Conservation (phyloP, 306 rosid species). For the Glycyrrhiza uralensis region DNA sequence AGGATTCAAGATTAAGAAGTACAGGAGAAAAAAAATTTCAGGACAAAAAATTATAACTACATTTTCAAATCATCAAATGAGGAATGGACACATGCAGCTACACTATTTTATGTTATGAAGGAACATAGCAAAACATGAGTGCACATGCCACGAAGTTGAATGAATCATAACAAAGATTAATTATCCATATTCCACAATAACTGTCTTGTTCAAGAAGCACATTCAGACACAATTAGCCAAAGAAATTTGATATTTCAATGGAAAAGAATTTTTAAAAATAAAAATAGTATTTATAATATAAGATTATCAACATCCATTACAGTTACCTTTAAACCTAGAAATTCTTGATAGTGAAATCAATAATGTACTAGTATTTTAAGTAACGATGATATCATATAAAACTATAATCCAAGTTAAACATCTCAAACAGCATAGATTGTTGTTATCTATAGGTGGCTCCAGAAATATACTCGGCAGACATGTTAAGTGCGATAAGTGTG, state of each 20-base stretch:
- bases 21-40: background rate
- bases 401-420: background rate
- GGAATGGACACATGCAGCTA: constrained; percentile 4
- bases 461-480: background rate
- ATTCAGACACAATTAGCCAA: background rate
- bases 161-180: background rate
- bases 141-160: background rate
- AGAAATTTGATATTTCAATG: background rate
- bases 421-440: background rate
- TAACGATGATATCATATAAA: background rate
- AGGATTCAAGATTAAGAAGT: background rate
- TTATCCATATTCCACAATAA: background rate
- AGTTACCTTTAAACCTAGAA: background rate
- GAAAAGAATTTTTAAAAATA: background rate
- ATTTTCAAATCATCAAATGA: constrained; percentile 3
- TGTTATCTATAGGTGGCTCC: background rate
- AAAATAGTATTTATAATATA: background rate
- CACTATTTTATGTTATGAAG: background rate
- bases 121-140: constrained; percentile 6
- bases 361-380: background rate
- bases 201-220: background rate
- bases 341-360: background rate
- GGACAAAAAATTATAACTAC: background rate
- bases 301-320: background rate
- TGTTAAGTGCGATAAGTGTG: background rate